Conservation (phyloP, 2,329 filamentous ascomycete genomes). For the Arthroderma uncinatum region DNA sequence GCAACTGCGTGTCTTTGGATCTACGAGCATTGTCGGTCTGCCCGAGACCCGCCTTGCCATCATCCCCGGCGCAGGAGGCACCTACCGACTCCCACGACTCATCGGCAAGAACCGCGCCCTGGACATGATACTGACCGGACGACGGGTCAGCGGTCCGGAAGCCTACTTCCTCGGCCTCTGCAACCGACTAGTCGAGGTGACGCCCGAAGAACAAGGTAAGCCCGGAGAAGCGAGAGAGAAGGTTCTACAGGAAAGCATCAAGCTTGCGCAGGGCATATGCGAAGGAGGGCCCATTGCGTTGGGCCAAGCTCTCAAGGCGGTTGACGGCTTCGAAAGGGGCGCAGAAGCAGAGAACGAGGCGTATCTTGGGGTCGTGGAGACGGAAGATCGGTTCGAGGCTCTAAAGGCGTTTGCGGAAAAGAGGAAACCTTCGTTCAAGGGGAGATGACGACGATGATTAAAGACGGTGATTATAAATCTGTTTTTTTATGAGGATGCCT, state of each 20-base stretch:
- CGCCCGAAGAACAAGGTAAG: constrained; percentile 43
- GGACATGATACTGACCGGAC: constrained; percentile 80
- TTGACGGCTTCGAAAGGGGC: constrained; percentile 52
- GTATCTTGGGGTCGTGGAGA: constrained; percentile 72
- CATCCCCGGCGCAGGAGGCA: constrained; percentile 88
- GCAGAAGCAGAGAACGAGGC: constrained; percentile 77
- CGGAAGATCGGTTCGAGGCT: constrained; percentile 80
- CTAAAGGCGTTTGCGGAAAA: constrained; percentile 73
- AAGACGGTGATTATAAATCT: background rate
- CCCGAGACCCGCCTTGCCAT: constrained; percentile 91
- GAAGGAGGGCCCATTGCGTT: constrained; percentile 80
- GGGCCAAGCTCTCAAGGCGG: constrained; percentile 65
- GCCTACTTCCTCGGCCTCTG: constrained; percentile 86
- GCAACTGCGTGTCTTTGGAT: constrained; percentile 76
- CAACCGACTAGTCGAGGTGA: constrained; percentile 76
- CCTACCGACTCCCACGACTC: constrained; percentile 70
- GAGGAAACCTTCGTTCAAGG: constrained; percentile 57
- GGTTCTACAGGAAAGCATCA: constrained; percentile 64
- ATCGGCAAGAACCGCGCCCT: constrained; percentile 73
- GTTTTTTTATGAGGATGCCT: background rate
- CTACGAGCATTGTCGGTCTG: constrained; percentile 65
- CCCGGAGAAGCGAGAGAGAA: constrained; percentile 51
- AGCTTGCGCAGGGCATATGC: constrained; percentile 73
- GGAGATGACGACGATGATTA: constrained; percentile 30
- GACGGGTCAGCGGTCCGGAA: constrained; percentile 71